Evolutionary conservation across 768 basidiomycete genomes (phyloP).

Genomic region (Termitomyces sp.): DNA sequence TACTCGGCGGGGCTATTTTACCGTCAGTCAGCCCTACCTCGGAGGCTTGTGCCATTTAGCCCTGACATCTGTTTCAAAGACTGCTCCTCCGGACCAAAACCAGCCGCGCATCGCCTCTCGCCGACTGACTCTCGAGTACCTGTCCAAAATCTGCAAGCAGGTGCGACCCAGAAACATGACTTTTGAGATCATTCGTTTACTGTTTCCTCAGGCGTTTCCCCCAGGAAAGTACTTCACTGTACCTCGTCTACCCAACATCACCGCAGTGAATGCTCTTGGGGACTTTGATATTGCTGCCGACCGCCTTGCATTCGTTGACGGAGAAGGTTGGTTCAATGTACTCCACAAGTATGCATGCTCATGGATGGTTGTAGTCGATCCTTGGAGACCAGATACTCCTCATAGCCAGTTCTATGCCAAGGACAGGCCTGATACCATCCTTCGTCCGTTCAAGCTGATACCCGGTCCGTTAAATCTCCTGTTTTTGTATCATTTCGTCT

Average conservation of each 20-base stretch:
- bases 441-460: constrained; percentile 84
- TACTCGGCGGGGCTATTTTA: constrained; percentile 96
- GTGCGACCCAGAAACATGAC: constrained; percentile 22
- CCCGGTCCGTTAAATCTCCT: constrained; percentile 42
- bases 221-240: constrained; percentile 74
- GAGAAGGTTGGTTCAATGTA: constrained; percentile 51
- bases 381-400: constrained; percentile 86
- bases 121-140: constrained; percentile 68
- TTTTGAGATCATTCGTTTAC: background rate
- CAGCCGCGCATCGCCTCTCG: constrained; percentile 78
- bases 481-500: background rate
- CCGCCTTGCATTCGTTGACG: constrained; percentile 84
- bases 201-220: constrained; percentile 56
- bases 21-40: constrained; percentile 36
- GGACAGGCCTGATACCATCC: constrained; percentile 64
- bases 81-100: constrained; percentile 67
- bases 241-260: constrained; percentile 73
- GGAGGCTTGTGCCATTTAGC: background rate
- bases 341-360: background rate
- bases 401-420: constrained; percentile 67
- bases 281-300: constrained; percentile 80
- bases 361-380: constrained; percentile 55
- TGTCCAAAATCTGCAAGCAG: constrained; percentile 64
- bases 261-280: constrained; percentile 80
- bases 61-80: constrained; percentile 33